These are phyloP conservation scores for Tuber calosporum DNA, from an alignment of 495 filamentous ascomycete species.

Conservation along the genomic window DNA sequence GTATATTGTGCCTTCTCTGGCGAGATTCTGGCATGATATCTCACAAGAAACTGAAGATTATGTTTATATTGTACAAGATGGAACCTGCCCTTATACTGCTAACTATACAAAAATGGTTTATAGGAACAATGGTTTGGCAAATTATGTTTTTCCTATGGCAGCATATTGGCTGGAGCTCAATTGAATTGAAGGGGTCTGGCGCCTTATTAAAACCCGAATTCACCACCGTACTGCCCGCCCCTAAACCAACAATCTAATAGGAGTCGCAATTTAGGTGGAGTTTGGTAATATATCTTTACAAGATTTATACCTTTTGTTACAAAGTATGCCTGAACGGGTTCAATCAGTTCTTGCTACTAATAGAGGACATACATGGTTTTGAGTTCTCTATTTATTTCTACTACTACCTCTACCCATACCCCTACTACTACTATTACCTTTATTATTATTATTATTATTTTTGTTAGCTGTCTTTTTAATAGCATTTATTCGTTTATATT, in stretches of 20 bases:
- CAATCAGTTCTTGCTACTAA: not conserved
- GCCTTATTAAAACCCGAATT: not conserved
- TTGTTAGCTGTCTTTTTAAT: too few relatives aligned
- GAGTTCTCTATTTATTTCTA: not conserved
- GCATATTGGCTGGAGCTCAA: not conserved
- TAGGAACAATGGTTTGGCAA: not conserved
- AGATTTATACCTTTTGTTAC: too few relatives aligned
- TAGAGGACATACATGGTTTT: not conserved
- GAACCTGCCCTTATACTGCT: not conserved
- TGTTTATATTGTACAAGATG: not conserved
- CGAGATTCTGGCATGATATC: not conserved
- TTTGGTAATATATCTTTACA: not conserved
- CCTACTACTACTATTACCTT: too few relatives aligned
- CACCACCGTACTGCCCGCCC: not conserved
- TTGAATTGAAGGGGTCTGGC: not conserved
- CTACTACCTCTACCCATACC: too few relatives aligned
- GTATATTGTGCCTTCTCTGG: not conserved
- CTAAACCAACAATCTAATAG: not conserved
- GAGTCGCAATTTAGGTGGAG: not conserved
- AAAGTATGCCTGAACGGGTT: not conserved
- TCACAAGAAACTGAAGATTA: not conserved
- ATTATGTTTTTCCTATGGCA: not conserved
- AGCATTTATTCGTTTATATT: too few relatives aligned
- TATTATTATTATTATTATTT: too few relatives aligned
- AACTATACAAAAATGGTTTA: not conserved